Conservation (phyloP, 305 asterid species). For the Withania somnifera region DNA sequence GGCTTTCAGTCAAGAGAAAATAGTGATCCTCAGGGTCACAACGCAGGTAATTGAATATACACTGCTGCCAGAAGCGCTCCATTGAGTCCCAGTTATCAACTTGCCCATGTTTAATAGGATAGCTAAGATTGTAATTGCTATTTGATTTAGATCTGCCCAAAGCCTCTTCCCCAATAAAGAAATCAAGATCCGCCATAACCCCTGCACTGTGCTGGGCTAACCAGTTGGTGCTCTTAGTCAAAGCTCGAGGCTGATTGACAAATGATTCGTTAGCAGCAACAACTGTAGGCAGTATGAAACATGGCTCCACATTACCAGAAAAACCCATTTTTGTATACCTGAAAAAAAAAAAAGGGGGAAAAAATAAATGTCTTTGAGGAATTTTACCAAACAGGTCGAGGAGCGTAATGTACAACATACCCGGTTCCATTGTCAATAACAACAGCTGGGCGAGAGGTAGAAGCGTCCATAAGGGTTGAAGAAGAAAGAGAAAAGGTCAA, state of each 20-base stretch:
- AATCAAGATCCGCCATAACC: conserved; percentile 91
- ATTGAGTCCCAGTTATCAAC: conserved; percentile 86
- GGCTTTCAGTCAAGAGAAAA: conserved; percentile 81
- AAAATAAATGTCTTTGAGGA: not conserved
- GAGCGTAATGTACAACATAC: conserved; percentile 18
- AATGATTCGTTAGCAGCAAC: conserved; percentile 69
- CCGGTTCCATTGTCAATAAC: conserved; percentile 95
- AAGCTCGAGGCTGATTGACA: conserved; percentile 48
- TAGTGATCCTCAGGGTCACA: conserved; percentile 97
- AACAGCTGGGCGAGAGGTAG: conserved; percentile 70
- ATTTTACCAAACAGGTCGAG: conserved; percentile 19
- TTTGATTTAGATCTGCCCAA: conserved; percentile 55
- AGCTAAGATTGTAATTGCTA: conserved; percentile 41
- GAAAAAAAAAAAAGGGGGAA: conserved; percentile 1
- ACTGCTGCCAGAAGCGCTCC: conserved; percentile 97
- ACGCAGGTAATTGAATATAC: conserved; percentile 62
- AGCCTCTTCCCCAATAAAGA: conserved; percentile 79
- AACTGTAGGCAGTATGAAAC: conserved; percentile 67
- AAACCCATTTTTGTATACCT: conserved; percentile 90
- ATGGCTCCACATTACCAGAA: conserved; percentile 89
- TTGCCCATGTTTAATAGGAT: conserved; percentile 84
- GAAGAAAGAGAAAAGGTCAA: not conserved
- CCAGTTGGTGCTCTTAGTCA: conserved; percentile 56
- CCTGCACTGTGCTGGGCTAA: conserved; percentile 78
- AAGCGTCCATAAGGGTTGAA: conserved; percentile 48